Percentiles rank a stretch among this genome's conserved stretches.
phyloP scores from a whole-genome alignment of 352 stramenopile species.

The Plasmopara halstedii region DNA sequence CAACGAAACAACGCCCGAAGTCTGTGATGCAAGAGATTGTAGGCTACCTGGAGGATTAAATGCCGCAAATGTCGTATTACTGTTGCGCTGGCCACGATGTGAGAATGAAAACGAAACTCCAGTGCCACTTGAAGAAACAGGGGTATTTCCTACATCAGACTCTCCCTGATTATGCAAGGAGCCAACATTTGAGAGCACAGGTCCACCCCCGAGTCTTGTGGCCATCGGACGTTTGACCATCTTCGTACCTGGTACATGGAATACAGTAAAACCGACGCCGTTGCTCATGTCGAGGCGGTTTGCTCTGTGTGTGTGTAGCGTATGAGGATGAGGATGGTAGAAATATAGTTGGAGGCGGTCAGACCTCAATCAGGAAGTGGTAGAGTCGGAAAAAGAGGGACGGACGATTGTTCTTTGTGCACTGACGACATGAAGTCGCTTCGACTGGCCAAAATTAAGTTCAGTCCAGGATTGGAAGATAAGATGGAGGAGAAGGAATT shows the following conservation, averaged over 20 bases:
- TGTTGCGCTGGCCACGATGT: constrained; percentile 27
- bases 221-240: constrained; percentile 17
- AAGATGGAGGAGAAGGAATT: neutral
- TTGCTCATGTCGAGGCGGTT: constrained; percentile 20
- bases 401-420: constrained; percentile 5
- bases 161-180: constrained; percentile 14
- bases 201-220: constrained; percentile 15
- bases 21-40: constrained; percentile 14
- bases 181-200: constrained; percentile 10
- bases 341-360: neutral
- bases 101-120: constrained; percentile 1
- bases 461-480: neutral
- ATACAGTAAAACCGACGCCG: constrained; percentile 54
- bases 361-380: no score
- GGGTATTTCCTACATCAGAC: constrained; percentile 4
- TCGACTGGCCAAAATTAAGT: neutral
- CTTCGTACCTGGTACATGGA: constrained; percentile 51
- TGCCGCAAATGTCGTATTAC: constrained; percentile 25
- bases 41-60: constrained; percentile 25
- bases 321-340: neutral
- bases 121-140: constrained; percentile 10
- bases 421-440: neutral
- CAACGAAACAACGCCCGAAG: constrained; percentile 7
- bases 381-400: neutral
- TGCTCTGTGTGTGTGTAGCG: neutral